Evolutionary conservation across 345 rosid genomes (phyloP).

Genomic region (Chamaenerion angustifolium): DNA sequence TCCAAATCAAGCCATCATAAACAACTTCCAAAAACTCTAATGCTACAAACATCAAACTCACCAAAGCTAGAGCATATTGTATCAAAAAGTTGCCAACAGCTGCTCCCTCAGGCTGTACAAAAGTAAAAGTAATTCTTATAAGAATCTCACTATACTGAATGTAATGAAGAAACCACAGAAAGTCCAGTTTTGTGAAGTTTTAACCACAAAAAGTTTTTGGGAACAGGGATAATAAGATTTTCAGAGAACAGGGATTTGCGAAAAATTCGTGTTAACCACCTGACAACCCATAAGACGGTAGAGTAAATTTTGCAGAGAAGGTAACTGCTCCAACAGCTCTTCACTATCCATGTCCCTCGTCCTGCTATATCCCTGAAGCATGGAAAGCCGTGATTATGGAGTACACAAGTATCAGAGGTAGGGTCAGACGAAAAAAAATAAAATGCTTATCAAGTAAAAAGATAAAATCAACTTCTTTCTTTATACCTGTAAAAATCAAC

Average conservation of each 20-base stretch:
- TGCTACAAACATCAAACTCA: constrained; percentile 12
- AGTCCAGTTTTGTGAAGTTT: no score
- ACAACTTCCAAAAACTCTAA: not conserved
- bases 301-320: constrained; percentile 77
- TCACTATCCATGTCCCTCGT: constrained; percentile 78
- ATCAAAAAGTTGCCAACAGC: constrained; percentile 72
- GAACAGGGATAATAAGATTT: not conserved
- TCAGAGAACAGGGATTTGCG: constrained; percentile 5
- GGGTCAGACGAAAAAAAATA: not conserved
- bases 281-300: constrained; percentile 90
- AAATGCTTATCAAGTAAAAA: no score
- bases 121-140: not conserved
- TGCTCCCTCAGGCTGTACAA: constrained; percentile 94
- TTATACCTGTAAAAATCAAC: no score
- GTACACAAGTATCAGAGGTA: not conserved
- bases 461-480: no score
- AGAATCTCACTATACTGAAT: not conserved
- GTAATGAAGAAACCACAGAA: not conserved
- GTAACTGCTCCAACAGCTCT: constrained; percentile 79
- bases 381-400: constrained; percentile 7
- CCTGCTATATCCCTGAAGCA: constrained; percentile 72
- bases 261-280: constrained; percentile 26
- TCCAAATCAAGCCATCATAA: not conserved
- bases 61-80: constrained; percentile 96
- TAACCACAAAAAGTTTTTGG: no score